These are phyloP conservation scores for Heterobasidion occidentale DNA, from an alignment of 1,284 basidiomycete species.

Conservation along the genomic window DNA sequence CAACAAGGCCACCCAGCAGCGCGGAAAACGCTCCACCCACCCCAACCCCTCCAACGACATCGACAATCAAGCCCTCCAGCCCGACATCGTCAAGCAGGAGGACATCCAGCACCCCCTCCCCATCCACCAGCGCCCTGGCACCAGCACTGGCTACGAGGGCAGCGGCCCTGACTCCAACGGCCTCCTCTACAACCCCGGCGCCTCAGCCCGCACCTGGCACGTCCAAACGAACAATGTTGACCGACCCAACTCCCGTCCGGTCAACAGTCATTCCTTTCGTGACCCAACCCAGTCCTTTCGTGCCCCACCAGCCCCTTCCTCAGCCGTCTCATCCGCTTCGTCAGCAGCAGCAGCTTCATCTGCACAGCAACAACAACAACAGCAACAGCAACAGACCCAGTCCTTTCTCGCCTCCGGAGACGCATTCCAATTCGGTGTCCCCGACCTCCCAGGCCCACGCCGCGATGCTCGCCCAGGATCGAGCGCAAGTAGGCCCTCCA, in stretches of 20 bases:
- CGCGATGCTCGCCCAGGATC: conserved; percentile 35
- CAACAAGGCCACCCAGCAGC: conserved; percentile 43
- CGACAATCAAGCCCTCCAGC: conserved; percentile 21
- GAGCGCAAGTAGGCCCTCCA: conserved; percentile 37
- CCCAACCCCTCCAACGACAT: conserved; percentile 12
- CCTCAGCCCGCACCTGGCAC: conserved; percentile 21
- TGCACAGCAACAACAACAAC: conserved; percentile 33
- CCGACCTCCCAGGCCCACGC: conserved; percentile 24
- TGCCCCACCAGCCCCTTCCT: conserved; percentile 31
- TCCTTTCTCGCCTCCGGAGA: conserved; percentile 56
- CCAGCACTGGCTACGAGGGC: conserved; percentile 63
- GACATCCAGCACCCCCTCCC: conserved; percentile 24
- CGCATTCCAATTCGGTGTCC: conserved; percentile 39
- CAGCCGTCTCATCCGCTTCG: conserved; percentile 31
- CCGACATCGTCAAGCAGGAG: conserved; percentile 44
- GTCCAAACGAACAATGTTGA: conserved; percentile 31
- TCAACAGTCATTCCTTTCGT: conserved; percentile 49
- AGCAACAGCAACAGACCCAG: conserved; percentile 28
- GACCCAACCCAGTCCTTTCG: conserved; percentile 63
- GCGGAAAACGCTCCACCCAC: conserved; percentile 29
- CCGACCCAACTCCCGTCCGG: conserved; percentile 20
- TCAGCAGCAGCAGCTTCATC: conserved; percentile 13
- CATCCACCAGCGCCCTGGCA: conserved; percentile 51
- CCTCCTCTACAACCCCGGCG: conserved; percentile 24
- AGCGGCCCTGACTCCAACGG: conserved; percentile 26